These are phyloP conservation scores for Thielaviopsis populi DNA, from an alignment of 2,329 filamentous ascomycete species.

Conservation along the genomic window DNA sequence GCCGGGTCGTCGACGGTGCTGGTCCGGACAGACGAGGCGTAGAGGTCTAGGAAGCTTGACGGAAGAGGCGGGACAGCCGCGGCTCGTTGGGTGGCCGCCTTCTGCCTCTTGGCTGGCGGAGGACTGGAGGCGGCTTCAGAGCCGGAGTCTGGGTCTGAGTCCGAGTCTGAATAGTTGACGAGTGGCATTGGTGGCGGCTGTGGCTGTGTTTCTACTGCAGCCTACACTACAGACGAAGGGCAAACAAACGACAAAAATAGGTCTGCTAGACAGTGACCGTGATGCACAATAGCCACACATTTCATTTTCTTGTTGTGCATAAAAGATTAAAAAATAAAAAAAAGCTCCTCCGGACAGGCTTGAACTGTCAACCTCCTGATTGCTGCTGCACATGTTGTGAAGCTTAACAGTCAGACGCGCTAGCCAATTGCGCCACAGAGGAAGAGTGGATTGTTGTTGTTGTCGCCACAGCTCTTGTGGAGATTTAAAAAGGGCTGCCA, in stretches of 20 bases:
- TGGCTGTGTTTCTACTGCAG: not conserved
- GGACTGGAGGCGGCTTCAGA: conserved; percentile 4
- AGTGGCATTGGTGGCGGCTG: conserved; percentile 32
- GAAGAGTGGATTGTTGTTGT: not conserved
- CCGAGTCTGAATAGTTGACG: conserved; percentile 41
- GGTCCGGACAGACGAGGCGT: conserved; percentile 64
- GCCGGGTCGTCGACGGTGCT: conserved; percentile 68
- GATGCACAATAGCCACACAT: not conserved
- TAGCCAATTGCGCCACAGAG: conserved; percentile 38
- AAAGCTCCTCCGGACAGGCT: conserved; percentile 17
- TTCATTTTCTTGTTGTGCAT: not conserved
- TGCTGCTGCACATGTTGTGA: conserved; percentile 3
- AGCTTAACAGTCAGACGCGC: conserved; percentile 43
- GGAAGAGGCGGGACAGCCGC: conserved; percentile 47
- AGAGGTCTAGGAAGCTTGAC: conserved; percentile 75
- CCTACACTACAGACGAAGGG: not conserved
- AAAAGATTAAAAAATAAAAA: not conserved
- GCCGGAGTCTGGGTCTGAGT: not conserved
- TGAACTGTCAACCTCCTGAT: conserved; percentile 18
- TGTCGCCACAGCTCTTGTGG: not conserved
- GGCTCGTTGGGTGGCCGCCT: not conserved
- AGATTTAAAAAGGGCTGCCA: not conserved
- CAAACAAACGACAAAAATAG: not conserved
- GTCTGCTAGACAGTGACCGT: too few relatives aligned
- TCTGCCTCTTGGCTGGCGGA: conserved; percentile 12